These are phyloP conservation scores for Teratosphaeria pseudoeucalypti DNA, from an alignment of 2,329 filamentous ascomycete genomes.

Conservation along the genomic window DNA sequence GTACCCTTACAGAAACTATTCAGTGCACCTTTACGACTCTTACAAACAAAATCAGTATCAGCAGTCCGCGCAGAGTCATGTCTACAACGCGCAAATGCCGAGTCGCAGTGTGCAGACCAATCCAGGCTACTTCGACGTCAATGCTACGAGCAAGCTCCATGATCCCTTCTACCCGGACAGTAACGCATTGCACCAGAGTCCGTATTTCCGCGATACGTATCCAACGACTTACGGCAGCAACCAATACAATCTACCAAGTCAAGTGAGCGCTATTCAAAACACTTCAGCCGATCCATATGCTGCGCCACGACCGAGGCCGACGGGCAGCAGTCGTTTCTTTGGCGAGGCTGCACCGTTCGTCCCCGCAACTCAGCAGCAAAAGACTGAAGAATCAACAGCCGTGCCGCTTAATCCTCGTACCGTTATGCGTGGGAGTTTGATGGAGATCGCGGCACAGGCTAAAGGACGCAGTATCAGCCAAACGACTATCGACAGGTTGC, in stretches of 20 bases:
- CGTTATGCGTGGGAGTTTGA: constrained; percentile 20
- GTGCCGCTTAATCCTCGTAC: constrained; percentile 6
- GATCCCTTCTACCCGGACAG: constrained; percentile 4
- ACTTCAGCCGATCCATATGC: not conserved
- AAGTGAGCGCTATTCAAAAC: not conserved
- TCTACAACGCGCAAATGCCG: not conserved
- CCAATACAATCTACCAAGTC: not conserved
- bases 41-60: not conserved
- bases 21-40: not conserved
- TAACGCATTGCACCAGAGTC: not conserved
- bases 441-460: constrained; percentile 19
- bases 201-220: not conserved
- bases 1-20: not conserved
- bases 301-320: not conserved
- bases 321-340: not conserved
- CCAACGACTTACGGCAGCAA: not conserved
- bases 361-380: not conserved
- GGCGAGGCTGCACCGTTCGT: not conserved
- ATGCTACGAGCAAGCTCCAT: not conserved
- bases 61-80: not conserved
- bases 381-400: not conserved
- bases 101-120: not conserved
- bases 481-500: constrained; percentile 19
- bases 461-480: constrained; percentile 19
- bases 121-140: not conserved